phyloP scores from a whole-genome alignment of 306 rosid genomes.

The Medicago lupulina region DNA sequence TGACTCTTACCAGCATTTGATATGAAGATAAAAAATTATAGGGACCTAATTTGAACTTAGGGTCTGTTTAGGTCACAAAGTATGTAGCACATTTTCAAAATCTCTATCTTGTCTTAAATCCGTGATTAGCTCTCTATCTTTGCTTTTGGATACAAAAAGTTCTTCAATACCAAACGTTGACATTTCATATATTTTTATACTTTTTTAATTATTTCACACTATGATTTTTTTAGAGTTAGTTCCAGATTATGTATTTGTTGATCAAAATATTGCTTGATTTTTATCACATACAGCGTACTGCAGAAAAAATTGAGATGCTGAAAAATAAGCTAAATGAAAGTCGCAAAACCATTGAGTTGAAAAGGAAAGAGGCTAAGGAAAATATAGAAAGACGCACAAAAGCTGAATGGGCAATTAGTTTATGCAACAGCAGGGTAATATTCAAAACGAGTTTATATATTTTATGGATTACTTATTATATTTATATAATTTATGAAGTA shows the following conservation, averaged over 20 bases:
- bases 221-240: not conserved
- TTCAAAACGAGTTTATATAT: too few relatives aligned
- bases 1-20: slow-evolving; percentile 37
- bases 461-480: too few relatives aligned
- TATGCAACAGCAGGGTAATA: slow-evolving; percentile 64
- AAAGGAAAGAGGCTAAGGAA: slow-evolving; percentile 61
- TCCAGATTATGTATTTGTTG: slow-evolving; percentile 21
- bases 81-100: slow-evolving; percentile 36
- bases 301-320: slow-evolving; percentile 53
- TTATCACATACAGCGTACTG: slow-evolving; percentile 50
- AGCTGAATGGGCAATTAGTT: slow-evolving; percentile 76
- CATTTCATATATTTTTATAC: too few relatives aligned
- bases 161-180: slow-evolving; percentile 21
- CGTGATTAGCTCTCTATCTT: slow-evolving; percentile 19
- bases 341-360: slow-evolving; percentile 49
- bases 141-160: slow-evolving; percentile 18
- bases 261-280: not conserved
- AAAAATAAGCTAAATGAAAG: slow-evolving; percentile 55
- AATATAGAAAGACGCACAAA: slow-evolving; percentile 54
- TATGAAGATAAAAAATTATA: slow-evolving; percentile 1
- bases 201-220: not conserved
- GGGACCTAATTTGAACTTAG: slow-evolving; percentile 32
- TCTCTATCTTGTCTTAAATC: not conserved
- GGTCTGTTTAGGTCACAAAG: not conserved
- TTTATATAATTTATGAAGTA: too few relatives aligned